A percentile compares a stretch with the other conserved stretches of the same genome.
Evolutionary conservation across 2,329 filamentous ascomycete genomes (phyloP).

Genomic region (Fusarium sororula): DNA sequence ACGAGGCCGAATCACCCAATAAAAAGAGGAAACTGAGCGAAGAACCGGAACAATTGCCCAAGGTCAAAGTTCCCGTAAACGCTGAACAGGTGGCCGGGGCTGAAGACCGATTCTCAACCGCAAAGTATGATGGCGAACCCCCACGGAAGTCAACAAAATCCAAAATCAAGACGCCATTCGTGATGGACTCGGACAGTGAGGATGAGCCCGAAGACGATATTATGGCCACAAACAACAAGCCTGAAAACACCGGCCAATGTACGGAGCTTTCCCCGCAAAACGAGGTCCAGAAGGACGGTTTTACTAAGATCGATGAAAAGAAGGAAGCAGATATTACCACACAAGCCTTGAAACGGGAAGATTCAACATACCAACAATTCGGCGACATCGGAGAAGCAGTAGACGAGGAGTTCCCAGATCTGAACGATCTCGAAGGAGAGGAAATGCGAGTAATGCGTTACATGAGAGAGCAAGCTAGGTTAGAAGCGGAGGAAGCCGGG

Average conservation of each 20-base stretch:
- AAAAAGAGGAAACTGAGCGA: slow-evolving; percentile 45
- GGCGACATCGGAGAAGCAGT: slow-evolving; percentile 47
- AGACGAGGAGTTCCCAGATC: slow-evolving; percentile 66
- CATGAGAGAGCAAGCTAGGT: slow-evolving; percentile 78
- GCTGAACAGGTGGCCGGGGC: background rate
- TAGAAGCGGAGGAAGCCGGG: slow-evolving; percentile 67
- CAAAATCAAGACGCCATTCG: slow-evolving; percentile 62
- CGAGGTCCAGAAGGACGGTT: slow-evolving; percentile 32
- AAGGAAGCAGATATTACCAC: slow-evolving; percentile 21
- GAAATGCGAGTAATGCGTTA: slow-evolving; percentile 73
- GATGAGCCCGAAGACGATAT: slow-evolving; percentile 42
- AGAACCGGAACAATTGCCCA: slow-evolving; percentile 16
- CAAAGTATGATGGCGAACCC: slow-evolving; percentile 43
- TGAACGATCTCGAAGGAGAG: slow-evolving; percentile 65
- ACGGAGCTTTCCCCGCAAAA: slow-evolving; percentile 33
- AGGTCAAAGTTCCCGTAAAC: slow-evolving; percentile 5
- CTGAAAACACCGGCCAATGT: slow-evolving; percentile 30
- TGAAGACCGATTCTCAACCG: slow-evolving; percentile 43
- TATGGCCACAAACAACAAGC: background rate
- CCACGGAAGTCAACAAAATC: slow-evolving; percentile 32
- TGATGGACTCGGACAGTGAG: slow-evolving; percentile 74
- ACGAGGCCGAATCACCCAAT: slow-evolving; percentile 47
- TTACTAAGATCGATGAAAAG: slow-evolving; percentile 36
- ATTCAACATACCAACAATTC: slow-evolving; percentile 47
- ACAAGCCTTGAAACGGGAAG: slow-evolving; percentile 43